Base-by-base conservation (phyloP, 1,139 yeast species). In the Casaregolazyma lundiana region DNA sequence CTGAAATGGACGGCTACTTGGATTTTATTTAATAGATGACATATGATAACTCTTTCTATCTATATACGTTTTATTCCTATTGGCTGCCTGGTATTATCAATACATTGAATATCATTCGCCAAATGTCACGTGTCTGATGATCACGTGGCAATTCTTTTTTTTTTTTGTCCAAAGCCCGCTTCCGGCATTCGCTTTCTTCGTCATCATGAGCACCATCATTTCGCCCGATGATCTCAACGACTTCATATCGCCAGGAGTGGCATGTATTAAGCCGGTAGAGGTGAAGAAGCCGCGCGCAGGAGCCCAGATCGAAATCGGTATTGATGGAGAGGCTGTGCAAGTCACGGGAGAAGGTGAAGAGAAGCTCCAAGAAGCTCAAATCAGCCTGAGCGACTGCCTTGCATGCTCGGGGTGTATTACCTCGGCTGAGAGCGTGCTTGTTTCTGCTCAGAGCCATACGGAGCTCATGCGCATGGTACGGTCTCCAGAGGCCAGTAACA, bases 361-460 rank as follows among this genome's bases (percentile, higher is more conserved):
- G 38, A 65, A 70, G 35, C 71, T 89, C 6, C 76, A 83, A 32
- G 84, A 90, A 41, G 98, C 97, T 0, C 92, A 86, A 57, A 92
- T 92, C 44, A 84, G 95, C 2, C 68, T 92, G 39, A 81, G 90
- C 7, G 99, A 92, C 69, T 92, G 99, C 66, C 71, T 92, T 45
- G 98, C 98, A 0, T 92, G 99, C 61, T 82, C 95, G 2, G 99
- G 99, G 1, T 92, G 99, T 65, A 89, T 92, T 51, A 92, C 98
- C 0, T 86, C 96, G 8, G 95, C 97, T 11, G 99, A 92, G 62
- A 96, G 90, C 55, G 90, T 92, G 17, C 69, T 92, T 44, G 86
- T 92, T 37, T 88, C 96, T 2, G 83, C 88, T 56, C 98, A 92
- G 64, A 86, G 95, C 32, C 95, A 90, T 59, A 78, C 77, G 29